Evolutionary conservation across 306 rosid genomes (phyloP), one percentile per base, ranked within the genome.

Genomic region (Astragalus membranaceus): DNA sequence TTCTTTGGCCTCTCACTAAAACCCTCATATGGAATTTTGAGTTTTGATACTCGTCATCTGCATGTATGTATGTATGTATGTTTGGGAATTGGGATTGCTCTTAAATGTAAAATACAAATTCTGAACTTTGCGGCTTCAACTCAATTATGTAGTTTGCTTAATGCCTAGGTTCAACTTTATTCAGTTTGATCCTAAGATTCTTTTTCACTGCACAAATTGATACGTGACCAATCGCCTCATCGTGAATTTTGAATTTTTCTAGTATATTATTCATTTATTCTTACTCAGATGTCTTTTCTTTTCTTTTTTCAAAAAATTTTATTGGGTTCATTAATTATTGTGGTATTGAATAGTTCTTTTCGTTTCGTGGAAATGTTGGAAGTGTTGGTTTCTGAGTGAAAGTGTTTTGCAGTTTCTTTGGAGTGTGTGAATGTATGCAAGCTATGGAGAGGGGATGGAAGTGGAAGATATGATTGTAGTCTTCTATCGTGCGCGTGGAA

Each of bases 351-450:
- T 66, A 8, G 39, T 20, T 61, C n/a, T 8, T 55, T 77, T 33
- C 39, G 23, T 30, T 36, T 32, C 46, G 23, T 23, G 51, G 36
- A 10, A 46, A 36, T 51, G 61, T 76, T 73, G 69, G 62, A 57
- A 70, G 69, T 74, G 29, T 58, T 82, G 85, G 72, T 70, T 77
- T 35, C 14, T 55, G 51, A 70, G 39, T 76, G 62, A 44, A 11
- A 7, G 33, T 52, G 30, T 68, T 2, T 39, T 86, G 80, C 75
- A 94, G 99, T 94, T 82, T 83, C 97, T 68, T 78, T 94, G 84
- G 97, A 89, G 85, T 91, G 96, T 82, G 92, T 91, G 81, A 94
- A 87, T 60, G 84, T 72, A 6, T 91, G 99, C 86, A 94, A 89
- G 68, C 70, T 79, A 30, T 69, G 84, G 63, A 91, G 90, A 78